These are phyloP conservation scores for Aureobasidium zeae DNA, from an alignment of 2,329 filamentous ascomycete species.

Conservation along the genomic window DNA sequence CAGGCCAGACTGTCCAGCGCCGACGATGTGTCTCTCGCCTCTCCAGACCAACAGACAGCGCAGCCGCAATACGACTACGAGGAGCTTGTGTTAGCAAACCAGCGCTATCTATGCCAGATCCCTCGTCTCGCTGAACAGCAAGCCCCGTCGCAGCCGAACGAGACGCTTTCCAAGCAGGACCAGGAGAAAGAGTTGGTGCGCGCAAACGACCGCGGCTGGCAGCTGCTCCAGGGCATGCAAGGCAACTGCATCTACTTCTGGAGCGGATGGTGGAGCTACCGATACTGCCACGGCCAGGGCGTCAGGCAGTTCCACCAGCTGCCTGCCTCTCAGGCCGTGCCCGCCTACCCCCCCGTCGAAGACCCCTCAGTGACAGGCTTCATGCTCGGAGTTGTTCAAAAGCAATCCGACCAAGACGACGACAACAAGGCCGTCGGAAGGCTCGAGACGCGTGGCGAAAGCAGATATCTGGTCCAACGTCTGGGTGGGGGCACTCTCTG, in stretches of 20 bases:
- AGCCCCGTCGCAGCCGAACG: slow-evolving; percentile 21
- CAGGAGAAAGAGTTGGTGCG: slow-evolving; percentile 71
- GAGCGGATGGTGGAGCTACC: slow-evolving; percentile 92
- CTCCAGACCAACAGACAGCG: neutral
- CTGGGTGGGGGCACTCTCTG: slow-evolving; percentile 72
- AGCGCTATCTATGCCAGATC: slow-evolving; percentile 75
- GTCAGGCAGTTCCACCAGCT: slow-evolving; percentile 87
- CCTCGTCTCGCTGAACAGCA: slow-evolving; percentile 54
- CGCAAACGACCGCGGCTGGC: slow-evolving; percentile 68
- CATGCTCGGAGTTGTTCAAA: slow-evolving; percentile 56
- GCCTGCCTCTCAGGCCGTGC: slow-evolving; percentile 57
- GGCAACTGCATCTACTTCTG: slow-evolving; percentile 74
- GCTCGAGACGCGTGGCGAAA: slow-evolving; percentile 72
- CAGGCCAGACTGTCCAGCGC: slow-evolving; percentile 45
- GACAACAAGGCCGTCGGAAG: slow-evolving; percentile 25
- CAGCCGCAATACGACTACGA: slow-evolving; percentile 48
- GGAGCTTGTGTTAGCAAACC: slow-evolving; percentile 59
- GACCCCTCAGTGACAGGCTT: slow-evolving; percentile 70
- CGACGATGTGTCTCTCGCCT: neutral
- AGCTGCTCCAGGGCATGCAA: slow-evolving; percentile 68
- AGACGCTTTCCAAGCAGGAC: slow-evolving; percentile 44
- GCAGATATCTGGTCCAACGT: slow-evolving; percentile 75
- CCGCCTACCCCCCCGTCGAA: slow-evolving; percentile 60
- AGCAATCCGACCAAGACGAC: slow-evolving; percentile 23
- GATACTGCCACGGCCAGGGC: slow-evolving; percentile 81